Evolutionary conservation across 257 asterid species (phyloP).

Genomic region (Solanum chilense): DNA sequence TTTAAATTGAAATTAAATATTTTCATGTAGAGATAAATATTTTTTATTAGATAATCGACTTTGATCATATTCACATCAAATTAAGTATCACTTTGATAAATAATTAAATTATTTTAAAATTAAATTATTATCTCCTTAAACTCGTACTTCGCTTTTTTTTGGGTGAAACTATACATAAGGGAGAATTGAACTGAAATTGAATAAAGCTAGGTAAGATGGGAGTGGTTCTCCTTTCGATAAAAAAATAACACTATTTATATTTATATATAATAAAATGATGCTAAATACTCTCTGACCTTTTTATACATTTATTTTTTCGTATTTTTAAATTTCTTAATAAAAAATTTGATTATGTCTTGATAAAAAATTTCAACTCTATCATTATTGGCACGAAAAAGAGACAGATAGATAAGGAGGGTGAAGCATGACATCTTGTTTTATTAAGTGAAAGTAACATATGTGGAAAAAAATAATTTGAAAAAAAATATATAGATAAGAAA

Average conservation of each 20-base stretch:
- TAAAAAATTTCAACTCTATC: rapidly evolving
- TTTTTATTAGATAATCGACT: no score
- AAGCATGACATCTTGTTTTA: background rate
- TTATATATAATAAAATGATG: no score
- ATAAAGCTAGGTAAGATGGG: background rate
- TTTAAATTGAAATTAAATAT: background rate
- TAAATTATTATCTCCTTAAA: background rate
- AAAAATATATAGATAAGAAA: background rate
- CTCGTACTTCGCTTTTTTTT: background rate
- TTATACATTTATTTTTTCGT: no score
- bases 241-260: no score
- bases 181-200: background rate
- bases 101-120: background rate
- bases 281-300: no score
- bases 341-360: rapidly evolving
- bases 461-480: background rate
- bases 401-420: background rate
- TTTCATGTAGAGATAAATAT: no score
- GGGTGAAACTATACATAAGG: background rate
- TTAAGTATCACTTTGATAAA: rapidly evolving
- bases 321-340: no score
- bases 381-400: no score
- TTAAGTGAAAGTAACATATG: background rate
- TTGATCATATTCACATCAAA: no score
- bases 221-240: no score